Percentiles rank a stretch among this genome's conserved stretches.
Evolutionary conservation across 164 flowering plant species (phyloP).

Genomic region (Cinnamomum chago): DNA sequence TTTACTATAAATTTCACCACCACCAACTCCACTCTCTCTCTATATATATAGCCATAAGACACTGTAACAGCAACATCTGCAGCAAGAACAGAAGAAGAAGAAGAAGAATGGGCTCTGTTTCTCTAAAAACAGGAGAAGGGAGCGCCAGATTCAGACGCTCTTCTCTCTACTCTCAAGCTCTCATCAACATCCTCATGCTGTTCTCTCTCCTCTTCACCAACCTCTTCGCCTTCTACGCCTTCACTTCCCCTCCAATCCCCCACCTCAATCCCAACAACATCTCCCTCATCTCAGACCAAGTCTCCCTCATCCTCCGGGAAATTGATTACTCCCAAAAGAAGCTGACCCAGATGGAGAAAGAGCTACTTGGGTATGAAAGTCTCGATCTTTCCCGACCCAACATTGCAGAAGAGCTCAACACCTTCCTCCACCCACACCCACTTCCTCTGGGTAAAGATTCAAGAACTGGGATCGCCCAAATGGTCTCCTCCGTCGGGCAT

Average conservation of each 20-base stretch:
- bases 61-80: not conserved
- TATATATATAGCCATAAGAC: too few species aligned
- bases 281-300: constrained; percentile 83
- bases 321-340: constrained; percentile 78
- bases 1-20: not conserved
- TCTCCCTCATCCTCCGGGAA: constrained; percentile 71
- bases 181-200: constrained; percentile 64
- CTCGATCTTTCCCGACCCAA: constrained; percentile 69
- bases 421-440: constrained; percentile 57
- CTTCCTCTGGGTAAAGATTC: constrained; percentile 93
- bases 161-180: constrained; percentile 66
- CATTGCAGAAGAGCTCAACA: constrained; percentile 55
- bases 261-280: constrained; percentile 49
- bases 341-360: constrained; percentile 82
- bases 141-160: constrained; percentile 82
- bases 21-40: not conserved
- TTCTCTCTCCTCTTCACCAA: constrained; percentile 84
- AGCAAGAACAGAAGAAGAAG: not conserved
- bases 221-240: constrained; percentile 86
- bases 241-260: constrained; percentile 46
- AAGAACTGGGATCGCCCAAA: constrained; percentile 77
- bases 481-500: constrained; percentile 91
- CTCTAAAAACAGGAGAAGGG: constrained; percentile 87
- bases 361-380: constrained; percentile 75
- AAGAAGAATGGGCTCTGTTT: constrained; percentile 62